Base-by-base conservation (phyloP, 208 protist genomes). In the Borovskyia barvae region DNA sequence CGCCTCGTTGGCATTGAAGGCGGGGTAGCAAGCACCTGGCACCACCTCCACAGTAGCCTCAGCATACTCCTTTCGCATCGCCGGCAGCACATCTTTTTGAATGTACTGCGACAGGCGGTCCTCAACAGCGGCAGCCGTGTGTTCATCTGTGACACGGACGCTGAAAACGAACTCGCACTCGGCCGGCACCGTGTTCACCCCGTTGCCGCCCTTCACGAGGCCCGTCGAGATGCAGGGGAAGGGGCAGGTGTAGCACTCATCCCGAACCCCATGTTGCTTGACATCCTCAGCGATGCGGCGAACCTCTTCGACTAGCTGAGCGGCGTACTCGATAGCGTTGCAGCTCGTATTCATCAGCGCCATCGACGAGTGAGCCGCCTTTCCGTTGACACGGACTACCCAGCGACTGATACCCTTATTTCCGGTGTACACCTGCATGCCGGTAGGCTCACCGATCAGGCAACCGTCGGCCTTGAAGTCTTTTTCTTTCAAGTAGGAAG, bases 281-380 rank as follows among this genome's bases (percentile, higher is more conserved):
- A 83, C 43, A 14, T 71, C 59, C 3, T 73, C 41, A 5, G 66
- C 61, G 24, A 79, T 65, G 29, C 50, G 53, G 33, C 53, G 46
- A 12, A 78, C 56, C 42, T 72, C 66, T 22, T 56, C 47, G 39
- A 87, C 52, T 77, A 57, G 20, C 30, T 71, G 71, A 2, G 63
- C 50, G 0, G 73, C 73, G 33, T 75, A 59, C 51, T 80, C 66
- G 35, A 75, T 75, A 14, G 73, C 66, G 42, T 75, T 80, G 50
- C 66, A 75, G 61, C 73, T 75, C 37, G 67, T 74, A 30, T 46
- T 56, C 67, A 75, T 69, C 32, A 80, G 68, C 39, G 66, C 64
- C 50, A 62, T 47, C 3, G 81, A 82, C 9, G 66, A 82, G 57
- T 85, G 74, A 24, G 72, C 71, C 20, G 70, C 73, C 56, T 77